Base-by-base conservation (phyloP, 2,329 filamentous ascomycete genomes). In the Cryphonectria carpinicola region DNA sequence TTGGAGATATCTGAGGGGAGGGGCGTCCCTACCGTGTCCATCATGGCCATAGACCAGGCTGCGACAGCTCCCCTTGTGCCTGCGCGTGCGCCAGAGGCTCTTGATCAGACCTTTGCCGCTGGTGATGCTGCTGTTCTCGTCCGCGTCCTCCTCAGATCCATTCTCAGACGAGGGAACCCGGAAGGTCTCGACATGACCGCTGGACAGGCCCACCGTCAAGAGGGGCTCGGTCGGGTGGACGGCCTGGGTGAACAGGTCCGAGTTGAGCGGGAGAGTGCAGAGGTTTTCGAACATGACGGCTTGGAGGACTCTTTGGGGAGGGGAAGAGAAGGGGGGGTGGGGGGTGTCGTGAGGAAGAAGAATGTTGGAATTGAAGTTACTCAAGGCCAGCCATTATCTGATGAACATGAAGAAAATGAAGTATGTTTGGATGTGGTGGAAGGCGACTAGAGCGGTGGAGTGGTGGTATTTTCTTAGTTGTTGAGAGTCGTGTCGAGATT, bases 41-140 rank as follows among this genome's bases (percentile, higher is more conserved):
- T 98, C 95, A 70, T 89, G 81, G 74, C 90, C 91, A 81, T 95
- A 98, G 5, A 87, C 89, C 69, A 98, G 83, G 72, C 89, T 91
- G 67, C 96, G 88, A 79, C 95, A 98, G 85, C 94, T 98, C 17
- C 94, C 95, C 84, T 97, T 97, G 83, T 99, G 96, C 72, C 96
- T 88, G 75, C 90, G 87, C 6, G 96, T 98, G 76, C 89, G 88
- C 96, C 96, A 99, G 71, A 90, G 84, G 0, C 91, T 93, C 75
- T 95, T 92, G 73, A 98, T 92, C 69, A 91, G 89, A 60, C 91
- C 92, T 73, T 88, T 92, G 14, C 93, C 94, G 76, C 86, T 83
- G 28, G 84, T 88, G 2, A 85, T 81, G 74, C 84, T 88, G 62
- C 81, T 80, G 68, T 87, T 84, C 46, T 79, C 83, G 69, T 85